These are phyloP conservation scores for Talaromyces marneffei DNA, from an alignment of 2,329 filamentous ascomycete species.

Conservation along the genomic window DNA sequence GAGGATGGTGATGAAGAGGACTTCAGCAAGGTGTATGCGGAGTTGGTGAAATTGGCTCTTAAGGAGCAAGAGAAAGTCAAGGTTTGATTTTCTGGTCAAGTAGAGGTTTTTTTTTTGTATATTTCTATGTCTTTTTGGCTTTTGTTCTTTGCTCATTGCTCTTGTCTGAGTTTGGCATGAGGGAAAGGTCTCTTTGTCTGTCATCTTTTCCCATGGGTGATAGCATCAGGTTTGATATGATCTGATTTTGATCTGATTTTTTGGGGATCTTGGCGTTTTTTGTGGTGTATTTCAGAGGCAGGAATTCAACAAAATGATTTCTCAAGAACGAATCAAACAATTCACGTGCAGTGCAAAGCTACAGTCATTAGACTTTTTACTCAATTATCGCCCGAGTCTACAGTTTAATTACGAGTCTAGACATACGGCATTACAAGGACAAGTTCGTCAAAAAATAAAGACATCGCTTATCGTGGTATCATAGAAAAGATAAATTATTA, in stretches of 20 bases:
- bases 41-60: constrained; percentile 53
- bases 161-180: neutral
- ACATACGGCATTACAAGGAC: neutral
- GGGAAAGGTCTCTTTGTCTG: neutral
- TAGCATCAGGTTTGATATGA: constrained; percentile 11
- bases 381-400: neutral
- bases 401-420: neutral
- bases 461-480: constrained; percentile 14
- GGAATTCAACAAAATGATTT: constrained; percentile 15
- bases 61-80: constrained; percentile 55
- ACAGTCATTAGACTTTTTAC: neutral
- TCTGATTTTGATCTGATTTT: constrained; percentile 4
- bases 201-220: constrained; percentile 12
- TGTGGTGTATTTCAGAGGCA: constrained; percentile 36
- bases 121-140: neutral
- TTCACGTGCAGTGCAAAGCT: neutral
- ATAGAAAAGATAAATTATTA: constrained; percentile 4
- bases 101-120: constrained; percentile 1
- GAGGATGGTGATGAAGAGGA: constrained; percentile 39
- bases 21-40: constrained; percentile 50
- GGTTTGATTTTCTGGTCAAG: constrained; percentile 33
- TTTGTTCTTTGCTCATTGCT: neutral
- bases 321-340: neutral
- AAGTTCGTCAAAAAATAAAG: neutral
- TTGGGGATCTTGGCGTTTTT: constrained; percentile 8